A percentile compares a stretch with the other conserved stretches of the same genome.
Evolutionary conservation across 768 basidiomycete species (phyloP).

Genomic region (Jaapia argillacea): DNA sequence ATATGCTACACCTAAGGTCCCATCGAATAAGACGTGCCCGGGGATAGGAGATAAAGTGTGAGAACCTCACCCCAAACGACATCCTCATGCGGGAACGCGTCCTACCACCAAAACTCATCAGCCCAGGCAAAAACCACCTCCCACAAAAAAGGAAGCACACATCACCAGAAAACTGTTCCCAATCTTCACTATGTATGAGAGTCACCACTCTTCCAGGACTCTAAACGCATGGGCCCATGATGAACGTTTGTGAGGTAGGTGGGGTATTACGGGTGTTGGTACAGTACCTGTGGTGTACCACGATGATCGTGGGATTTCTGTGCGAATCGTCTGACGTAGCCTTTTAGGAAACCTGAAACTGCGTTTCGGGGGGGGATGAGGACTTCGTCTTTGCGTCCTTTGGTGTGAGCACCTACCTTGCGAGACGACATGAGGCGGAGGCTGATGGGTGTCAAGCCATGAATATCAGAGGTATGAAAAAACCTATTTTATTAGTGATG

Average conservation of each 20-base stretch:
- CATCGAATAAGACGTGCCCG: neutral
- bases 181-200: slow-evolving; percentile 79
- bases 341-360: slow-evolving; percentile 79
- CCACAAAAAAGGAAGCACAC: no score
- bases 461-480: no score
- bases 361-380: no score
- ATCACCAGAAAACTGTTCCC: slow-evolving; percentile 64
- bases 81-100: slow-evolving; percentile 62
- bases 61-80: slow-evolving; percentile 65
- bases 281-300: slow-evolving; percentile 77
- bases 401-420: no score
- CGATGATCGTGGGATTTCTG: slow-evolving; percentile 91
- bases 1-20: slow-evolving; percentile 64
- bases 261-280: no score
- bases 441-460: slow-evolving; percentile 49
- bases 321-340: slow-evolving; percentile 84
- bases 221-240: slow-evolving; percentile 25
- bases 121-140: neutral
- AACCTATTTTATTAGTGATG: no score
- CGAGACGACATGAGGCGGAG: slow-evolving; percentile 67
- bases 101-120: slow-evolving; percentile 28
- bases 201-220: slow-evolving; percentile 87
- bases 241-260: neutral
- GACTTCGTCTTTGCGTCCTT: no score
- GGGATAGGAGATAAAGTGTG: neutral